phyloP scores from a whole-genome alignment of 2,329 filamentous ascomycete genomes.

The Trichoderma pleuroti region DNA sequence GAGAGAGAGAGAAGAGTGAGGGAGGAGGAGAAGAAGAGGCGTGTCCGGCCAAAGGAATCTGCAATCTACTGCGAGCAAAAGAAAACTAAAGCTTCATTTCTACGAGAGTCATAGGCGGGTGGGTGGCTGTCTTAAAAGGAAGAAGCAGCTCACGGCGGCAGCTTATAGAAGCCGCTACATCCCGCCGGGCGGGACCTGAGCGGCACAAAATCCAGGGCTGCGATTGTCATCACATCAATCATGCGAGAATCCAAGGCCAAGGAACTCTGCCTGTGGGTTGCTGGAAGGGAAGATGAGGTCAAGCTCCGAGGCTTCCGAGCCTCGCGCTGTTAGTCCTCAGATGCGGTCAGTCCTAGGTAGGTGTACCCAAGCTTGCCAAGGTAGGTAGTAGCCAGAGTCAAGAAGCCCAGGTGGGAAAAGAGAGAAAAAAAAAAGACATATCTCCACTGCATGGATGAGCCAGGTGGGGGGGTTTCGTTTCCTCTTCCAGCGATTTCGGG shows the following conservation, averaged over 20 bases:
- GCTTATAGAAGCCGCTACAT: constrained; percentile 12
- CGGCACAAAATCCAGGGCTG: constrained; percentile 2
- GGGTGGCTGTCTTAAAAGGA: constrained; percentile 8
- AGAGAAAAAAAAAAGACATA: neutral
- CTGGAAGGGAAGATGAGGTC: neutral
- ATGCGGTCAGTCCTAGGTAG: constrained; percentile 6
- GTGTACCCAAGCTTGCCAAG: constrained; percentile 7
- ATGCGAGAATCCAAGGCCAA: neutral
- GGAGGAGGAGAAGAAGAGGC: neutral
- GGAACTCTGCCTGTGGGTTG: neutral
- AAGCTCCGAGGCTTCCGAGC: constrained; percentile 15
- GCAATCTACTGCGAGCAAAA: neutral
- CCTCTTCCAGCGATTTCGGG: constrained; percentile 10
- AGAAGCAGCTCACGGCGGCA: constrained; percentile 4
- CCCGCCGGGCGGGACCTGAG: constrained; percentile 13
- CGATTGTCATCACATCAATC: constrained; percentile 8
- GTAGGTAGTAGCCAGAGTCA: neutral
- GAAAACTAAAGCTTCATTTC: neutral
- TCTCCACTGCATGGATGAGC: constrained; percentile 2
- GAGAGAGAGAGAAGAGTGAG: neutral
- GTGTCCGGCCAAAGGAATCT: neutral
- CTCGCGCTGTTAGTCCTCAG: constrained; percentile 1
- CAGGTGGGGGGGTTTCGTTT: neutral
- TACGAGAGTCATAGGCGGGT: constrained; percentile 4
- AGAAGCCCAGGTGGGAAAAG: neutral